Percentiles rank a stretch among this genome's conserved stretches.
Conservation (phyloP, 176 grass and related monocot genomes). For the Zoysia pacifica region DNA sequence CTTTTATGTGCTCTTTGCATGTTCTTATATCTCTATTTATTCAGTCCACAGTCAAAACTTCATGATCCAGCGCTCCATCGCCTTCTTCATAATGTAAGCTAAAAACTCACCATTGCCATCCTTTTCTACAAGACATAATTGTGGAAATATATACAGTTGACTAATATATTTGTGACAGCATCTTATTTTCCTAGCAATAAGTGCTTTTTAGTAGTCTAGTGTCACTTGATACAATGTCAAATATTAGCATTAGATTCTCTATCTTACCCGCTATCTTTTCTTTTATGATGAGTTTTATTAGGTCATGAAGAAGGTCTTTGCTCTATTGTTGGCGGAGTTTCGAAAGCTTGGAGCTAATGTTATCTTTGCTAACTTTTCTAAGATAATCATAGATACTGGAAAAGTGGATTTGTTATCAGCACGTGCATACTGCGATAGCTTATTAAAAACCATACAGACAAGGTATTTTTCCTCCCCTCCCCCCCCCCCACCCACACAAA, state of each 20-base stretch:
- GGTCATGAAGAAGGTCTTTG: constrained; percentile 98
- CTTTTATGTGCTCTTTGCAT: constrained; percentile 10
- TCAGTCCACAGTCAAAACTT: constrained; percentile 93
- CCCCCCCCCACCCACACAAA: background rate
- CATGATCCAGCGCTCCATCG: constrained; percentile 96
- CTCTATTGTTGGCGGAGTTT: constrained; percentile 73
- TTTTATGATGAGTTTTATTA: constrained; percentile 47
- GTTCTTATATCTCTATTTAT: constrained; percentile 44
- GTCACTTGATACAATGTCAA: constrained; percentile 20
- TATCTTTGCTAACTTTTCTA: constrained; percentile 94
- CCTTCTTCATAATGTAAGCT: constrained; percentile 89
- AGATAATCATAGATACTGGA: constrained; percentile 97
- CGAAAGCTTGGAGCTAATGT: constrained; percentile 84
- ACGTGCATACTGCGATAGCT: constrained; percentile 78
- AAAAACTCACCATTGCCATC: background rate
- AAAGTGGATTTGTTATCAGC: constrained; percentile 81
- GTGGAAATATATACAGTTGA: constrained; percentile 21
- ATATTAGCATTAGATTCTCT: constrained; percentile 7
- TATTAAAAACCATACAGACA: constrained; percentile 94
- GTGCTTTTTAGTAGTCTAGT: background rate
- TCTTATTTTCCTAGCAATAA: background rate
- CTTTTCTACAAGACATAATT: background rate
- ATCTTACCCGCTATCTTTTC: constrained; percentile 29
- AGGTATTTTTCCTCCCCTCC: constrained; percentile 49
- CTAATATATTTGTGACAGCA: constrained; percentile 13